phyloP scores from a whole-genome alignment of 257 asterid species.

The Fraxinus pennsylvanica region DNA sequence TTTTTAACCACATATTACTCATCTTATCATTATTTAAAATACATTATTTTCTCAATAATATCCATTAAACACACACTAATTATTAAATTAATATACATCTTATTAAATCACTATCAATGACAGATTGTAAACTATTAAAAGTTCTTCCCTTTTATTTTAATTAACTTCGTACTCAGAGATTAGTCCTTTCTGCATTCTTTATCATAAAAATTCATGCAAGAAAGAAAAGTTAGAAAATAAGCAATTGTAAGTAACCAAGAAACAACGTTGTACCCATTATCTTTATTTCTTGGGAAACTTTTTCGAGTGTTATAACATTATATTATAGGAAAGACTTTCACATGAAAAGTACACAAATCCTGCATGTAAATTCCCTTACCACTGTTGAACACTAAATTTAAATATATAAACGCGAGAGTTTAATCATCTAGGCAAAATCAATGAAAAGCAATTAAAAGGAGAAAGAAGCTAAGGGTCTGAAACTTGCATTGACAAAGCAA shows the following conservation, averaged over 20 bases:
- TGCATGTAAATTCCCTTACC: neutral
- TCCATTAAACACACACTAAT: too few relatives aligned
- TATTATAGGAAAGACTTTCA: neutral
- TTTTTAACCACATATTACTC: too few relatives aligned
- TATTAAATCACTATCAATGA: neutral
- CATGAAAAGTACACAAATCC: too few relatives aligned
- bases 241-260: too few relatives aligned
- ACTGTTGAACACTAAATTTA: neutral
- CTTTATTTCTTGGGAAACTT: too few relatives aligned
- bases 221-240: too few relatives aligned
- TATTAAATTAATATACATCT: neutral
- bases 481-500: slow-evolving; percentile 51
- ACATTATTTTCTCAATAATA: too few relatives aligned
- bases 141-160: neutral
- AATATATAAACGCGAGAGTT: neutral
- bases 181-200: neutral
- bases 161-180: neutral
- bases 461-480: neutral
- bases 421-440: neutral
- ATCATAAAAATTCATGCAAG: too few relatives aligned
- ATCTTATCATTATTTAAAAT: too few relatives aligned
- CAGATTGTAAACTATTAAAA: neutral
- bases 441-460: neutral
- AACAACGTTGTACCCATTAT: too few relatives aligned
- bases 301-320: too few relatives aligned